These are phyloP conservation scores for Psidium guajava DNA, from an alignment of 345 rosid species.

Conservation along the genomic window DNA sequence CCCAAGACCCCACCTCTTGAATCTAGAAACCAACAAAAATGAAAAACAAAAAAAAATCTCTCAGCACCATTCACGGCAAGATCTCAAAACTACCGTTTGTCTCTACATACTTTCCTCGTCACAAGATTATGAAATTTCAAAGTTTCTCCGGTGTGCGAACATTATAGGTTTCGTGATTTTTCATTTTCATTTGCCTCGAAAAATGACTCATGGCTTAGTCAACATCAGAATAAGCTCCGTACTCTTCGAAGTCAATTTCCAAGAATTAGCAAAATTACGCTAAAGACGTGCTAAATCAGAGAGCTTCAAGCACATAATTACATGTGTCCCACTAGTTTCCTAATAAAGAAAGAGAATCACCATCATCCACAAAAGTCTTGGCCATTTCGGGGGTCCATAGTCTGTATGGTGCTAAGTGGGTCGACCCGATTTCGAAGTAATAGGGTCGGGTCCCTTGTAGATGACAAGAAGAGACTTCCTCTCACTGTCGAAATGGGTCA, in stretches of 20 bases:
- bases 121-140: not conserved
- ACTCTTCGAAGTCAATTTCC: not conserved
- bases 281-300: not conserved
- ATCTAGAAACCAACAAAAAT: not conserved
- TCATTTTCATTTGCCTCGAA: not conserved
- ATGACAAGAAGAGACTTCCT: not conserved
- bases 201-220: not conserved
- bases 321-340: not conserved
- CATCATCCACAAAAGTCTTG: not conserved
- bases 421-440: not conserved
- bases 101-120: not conserved
- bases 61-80: not conserved
- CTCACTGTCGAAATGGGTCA: not conserved
- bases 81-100: not conserved
- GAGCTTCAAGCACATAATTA: not conserved
- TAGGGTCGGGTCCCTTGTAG: not conserved
- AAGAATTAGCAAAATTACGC: not conserved
- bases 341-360: not conserved
- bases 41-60: not conserved
- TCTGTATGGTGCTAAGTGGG: not conserved
- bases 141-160: not conserved
- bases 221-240: not conserved
- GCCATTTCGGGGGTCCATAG: not conserved
- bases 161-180: not conserved
- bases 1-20: not conserved